Evolutionary conservation across 257 asterid species (phyloP), one percentile per base, ranked within the genome.

Genomic region (Forsythia suspensa): DNA sequence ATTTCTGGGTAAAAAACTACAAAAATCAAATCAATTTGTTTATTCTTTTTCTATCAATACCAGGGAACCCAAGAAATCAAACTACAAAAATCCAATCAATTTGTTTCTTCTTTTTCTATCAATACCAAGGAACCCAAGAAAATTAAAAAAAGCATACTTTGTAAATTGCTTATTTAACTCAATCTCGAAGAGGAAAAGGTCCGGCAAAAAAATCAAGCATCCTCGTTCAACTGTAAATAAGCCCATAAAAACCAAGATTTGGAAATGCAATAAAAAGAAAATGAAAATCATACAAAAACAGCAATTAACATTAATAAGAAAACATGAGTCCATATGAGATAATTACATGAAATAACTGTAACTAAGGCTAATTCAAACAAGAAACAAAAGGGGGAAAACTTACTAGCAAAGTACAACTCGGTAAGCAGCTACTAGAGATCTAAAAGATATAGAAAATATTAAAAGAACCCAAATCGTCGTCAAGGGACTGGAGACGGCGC

Each of bases 351-450:
- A 61, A 24, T 24, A 24, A 24, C 69, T 61, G 16, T 29, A 24
- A 21, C 9, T 15, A 24, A 61, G 7, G 11, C 5, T 36, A 68
- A 44, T 43, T 18, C 71, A 61, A 40, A 7, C 37, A 12, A 70
- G 46, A 5, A 57, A 57, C 24, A n/a, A 5, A 13, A 20, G 55
- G 52, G 4, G 63, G 21, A 11, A 75, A 41, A 66, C 48, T 76
- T 76, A 84, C 90, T 83, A 75, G 59, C 72, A 11, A 61, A 61
- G 38, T 3, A 21, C 15, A 24, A 20, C 16, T 61, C 38, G 38
- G 18, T 6, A 24, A 61, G 69, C 69, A 61, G 69, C 18, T 4
- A 61, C 16, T 61, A 3, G 3, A 61, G 37, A 61, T 61, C 69
- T 57, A 8, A 9, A 24, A 24, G 5, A 21, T 61, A 18, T 7